Conservation (phyloP, 2,329 filamentous ascomycete genomes). For the Aureobasidium zeae region DNA sequence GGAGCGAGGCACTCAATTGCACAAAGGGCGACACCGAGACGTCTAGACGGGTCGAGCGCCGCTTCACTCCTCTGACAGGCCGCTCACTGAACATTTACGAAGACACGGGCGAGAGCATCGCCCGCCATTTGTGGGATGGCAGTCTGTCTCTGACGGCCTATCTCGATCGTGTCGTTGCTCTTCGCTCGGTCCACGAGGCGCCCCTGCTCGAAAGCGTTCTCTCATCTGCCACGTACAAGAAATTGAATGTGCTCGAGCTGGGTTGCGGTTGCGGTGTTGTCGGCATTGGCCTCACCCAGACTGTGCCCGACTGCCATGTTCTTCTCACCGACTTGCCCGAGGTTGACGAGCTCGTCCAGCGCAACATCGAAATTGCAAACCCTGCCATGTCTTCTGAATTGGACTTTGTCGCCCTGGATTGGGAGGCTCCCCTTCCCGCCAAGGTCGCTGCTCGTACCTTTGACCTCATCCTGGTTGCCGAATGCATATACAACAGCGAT, state of each 20-base stretch:
- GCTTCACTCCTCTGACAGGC: constrained; percentile 37
- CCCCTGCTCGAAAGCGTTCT: constrained; percentile 32
- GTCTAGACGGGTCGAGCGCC: constrained; percentile 47
- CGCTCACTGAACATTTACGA: constrained; percentile 49
- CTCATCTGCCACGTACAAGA: constrained; percentile 31
- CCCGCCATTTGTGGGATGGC: constrained; percentile 61
- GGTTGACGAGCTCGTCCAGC: constrained; percentile 50
- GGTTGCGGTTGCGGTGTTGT: constrained; percentile 62
- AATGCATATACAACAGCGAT: constrained; percentile 66
- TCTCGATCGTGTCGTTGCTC: constrained; percentile 37
- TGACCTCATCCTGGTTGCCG: constrained; percentile 56
- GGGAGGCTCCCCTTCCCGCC: constrained; percentile 46
- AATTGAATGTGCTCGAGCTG: constrained; percentile 51
- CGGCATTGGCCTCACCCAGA: constrained; percentile 51
- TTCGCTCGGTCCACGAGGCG: constrained; percentile 23
- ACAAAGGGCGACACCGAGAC: constrained; percentile 33
- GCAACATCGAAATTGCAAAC: constrained; percentile 43
- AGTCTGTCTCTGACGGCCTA: constrained; percentile 49
- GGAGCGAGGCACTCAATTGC: constrained; percentile 41
- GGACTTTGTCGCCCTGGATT: constrained; percentile 50
- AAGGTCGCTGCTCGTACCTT: constrained; percentile 33
- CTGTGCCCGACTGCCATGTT: constrained; percentile 44
- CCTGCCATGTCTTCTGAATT: constrained; percentile 36
- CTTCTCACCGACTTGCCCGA: constrained; percentile 58
- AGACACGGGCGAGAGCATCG: constrained; percentile 64